A percentile compares a stretch with the other conserved stretches of the same genome.
phyloP scores from a whole-genome alignment of 2,329 filamentous ascomycete genomes.

The Pestalotiopsis sp. region DNA sequence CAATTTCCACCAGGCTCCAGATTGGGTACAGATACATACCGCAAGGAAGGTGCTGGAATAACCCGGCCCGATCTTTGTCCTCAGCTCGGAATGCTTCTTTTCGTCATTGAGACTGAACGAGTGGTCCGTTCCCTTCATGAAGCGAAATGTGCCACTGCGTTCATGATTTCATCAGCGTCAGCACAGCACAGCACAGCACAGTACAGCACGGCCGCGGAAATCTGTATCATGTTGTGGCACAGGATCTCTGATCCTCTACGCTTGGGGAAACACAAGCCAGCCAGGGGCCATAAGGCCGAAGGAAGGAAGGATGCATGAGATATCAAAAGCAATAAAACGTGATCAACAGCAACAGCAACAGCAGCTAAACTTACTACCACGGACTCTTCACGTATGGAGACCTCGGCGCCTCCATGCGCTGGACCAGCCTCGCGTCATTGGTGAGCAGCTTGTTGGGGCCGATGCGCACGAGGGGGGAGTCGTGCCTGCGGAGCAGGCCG shows the following conservation, averaged over 20 bases:
- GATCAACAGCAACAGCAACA: background rate
- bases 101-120: constrained; percentile 15
- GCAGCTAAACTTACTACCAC: background rate
- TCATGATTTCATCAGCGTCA: background rate
- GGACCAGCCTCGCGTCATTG: background rate
- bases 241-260: background rate
- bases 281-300: background rate
- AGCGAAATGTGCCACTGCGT: constrained; percentile 3
- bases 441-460: constrained; percentile 7
- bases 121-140: constrained; percentile 8
- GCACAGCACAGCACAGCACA: background rate
- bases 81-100: constrained; percentile 7
- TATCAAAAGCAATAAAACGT: background rate
- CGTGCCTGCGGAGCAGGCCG: constrained; percentile 13
- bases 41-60: constrained; percentile 14
- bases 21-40: constrained; percentile 13
- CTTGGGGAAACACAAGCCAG: background rate
- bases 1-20: constrained; percentile 27
- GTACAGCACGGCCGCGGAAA: background rate
- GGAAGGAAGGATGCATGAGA: background rate
- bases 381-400: constrained; percentile 1
- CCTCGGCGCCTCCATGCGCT: constrained; percentile 2
- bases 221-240: background rate
- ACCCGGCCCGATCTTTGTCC: constrained; percentile 16
- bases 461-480: constrained; percentile 10